Evolutionary conservation across 208 protist genomes (phyloP), one percentile per base, ranked within the genome.

Genomic region (Leishmania aethiopica): DNA sequence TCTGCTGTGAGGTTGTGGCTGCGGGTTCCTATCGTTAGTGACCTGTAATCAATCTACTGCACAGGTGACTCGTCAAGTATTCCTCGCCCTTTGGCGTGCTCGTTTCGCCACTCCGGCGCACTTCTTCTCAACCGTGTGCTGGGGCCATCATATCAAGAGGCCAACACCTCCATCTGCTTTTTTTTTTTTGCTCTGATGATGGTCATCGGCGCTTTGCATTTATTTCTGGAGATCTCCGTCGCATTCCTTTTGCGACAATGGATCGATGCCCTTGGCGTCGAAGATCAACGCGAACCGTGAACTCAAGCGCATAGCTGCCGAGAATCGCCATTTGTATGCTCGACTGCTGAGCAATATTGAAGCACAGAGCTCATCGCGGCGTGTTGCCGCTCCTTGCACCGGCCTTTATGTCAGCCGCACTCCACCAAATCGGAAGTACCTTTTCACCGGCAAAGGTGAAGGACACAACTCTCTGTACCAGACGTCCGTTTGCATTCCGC

Each of bases 301-400:
- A 51, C 73, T 91, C 28, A 90, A 85, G 75, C 78, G 86, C 42
- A 77, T 90, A 37, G 85, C 82, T 59, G 83, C 90, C 2, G 87
- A 91, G 70, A 81, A 80, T 49, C 85, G 88, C 42, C 90, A 93
- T 77, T 53, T 93, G 5, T 71, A 47, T n/a, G 67, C 87, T 22
- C 83, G 90, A 49, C 81, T 93, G 42, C 67, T 45, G 22, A 75
- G 70, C n/a, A 81, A 87, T 87, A 87, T 84, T 37, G 37, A 73
- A 2, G 32, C 57, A 67, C 71, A n/a, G 2, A 49, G 40, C 53
- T 77, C 74, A 66, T 47, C 74, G 84, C 70, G 25, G 55, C 57
- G 60, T 53, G 79, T 40, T n/a, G 49, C 51, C 32, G 8, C 49
- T 45, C 35, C 32, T 40, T 42, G 10, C 51, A 62, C 49, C 1